Evolutionary conservation across 2,329 filamentous ascomycete genomes (phyloP), one percentile per base, ranked within the genome.

Genomic region (Sarocladium kiliense): DNA sequence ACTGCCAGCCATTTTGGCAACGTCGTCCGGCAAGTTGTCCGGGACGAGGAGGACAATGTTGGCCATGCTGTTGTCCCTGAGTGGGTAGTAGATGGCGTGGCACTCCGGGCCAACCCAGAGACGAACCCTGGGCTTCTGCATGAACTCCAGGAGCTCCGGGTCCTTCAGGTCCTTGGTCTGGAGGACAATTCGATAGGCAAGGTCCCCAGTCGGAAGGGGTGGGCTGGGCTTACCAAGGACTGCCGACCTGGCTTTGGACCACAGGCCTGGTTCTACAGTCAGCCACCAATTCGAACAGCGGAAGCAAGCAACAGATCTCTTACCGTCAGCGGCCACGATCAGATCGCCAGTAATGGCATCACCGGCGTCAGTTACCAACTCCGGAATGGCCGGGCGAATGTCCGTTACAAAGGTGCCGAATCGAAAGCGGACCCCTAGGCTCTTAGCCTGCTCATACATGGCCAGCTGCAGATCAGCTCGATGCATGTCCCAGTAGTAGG

Each of bases 41-140:
- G 86, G 86, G 10, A 81, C 78, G 1, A 88, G 68, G 1, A 89
- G 68, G 0, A 88, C 85, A 4, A 89, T 75, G 56, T 89, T 89
- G 59, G 81, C 85, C 72, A 85, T 77, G 0, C 71, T 69, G 0
- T 84, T 83, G 0, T 71, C 76, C 1, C 82, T 74, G 53, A 89
- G 64, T 0, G 81, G 81, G 65, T 88, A 89, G 0, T 77, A 79
- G 0, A 88, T 81, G 0, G 77, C 82, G 61, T 89, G 85, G 1
- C 79, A 74, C 1, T 74, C 73, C 0, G 84, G 81, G 0, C 86
- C 86, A 9, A 84, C 72, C 86, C 85, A 89, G 63, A 85, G 83
- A 59, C 83, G 75, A 11, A 78, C 75, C 1, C 73, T 69, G 0
- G 79, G 77, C 0, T 77, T 76, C 7, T 71, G 64, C 1, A 87